phyloP scores from a whole-genome alignment of 441 rosid species.

The Dalechampia spathulata region DNA sequence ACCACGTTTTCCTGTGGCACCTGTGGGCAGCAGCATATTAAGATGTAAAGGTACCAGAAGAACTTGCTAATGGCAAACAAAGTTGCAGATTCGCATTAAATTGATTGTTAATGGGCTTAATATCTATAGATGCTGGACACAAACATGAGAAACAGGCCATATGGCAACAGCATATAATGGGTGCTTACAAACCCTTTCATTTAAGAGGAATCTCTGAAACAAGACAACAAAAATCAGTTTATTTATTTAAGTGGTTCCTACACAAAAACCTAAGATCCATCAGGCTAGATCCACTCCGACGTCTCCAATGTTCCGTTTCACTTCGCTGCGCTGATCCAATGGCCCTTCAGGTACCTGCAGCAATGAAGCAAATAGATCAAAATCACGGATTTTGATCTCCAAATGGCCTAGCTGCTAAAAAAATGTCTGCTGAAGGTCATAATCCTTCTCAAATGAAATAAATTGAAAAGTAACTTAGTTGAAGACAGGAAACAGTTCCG shows the following conservation, averaged over 20 bases:
- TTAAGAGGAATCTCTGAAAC: constrained; percentile 3
- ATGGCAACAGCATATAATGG: neutral
- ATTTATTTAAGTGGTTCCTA: constrained; percentile 17
- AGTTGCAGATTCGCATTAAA: neutral
- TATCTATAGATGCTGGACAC: constrained; percentile 7
- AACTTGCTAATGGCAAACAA: neutral
- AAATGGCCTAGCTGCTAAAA: neutral
- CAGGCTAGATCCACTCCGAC: constrained; percentile 10
- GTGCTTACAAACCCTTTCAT: constrained; percentile 1
- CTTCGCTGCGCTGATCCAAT: constrained; percentile 23
- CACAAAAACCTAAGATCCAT: constrained; percentile 13
- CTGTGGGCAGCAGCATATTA: neutral
- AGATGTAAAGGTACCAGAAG: no score
- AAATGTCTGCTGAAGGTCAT: neutral
- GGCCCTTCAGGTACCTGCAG: constrained; percentile 49
- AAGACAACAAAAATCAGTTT: neutral
- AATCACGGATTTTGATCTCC: neutral
- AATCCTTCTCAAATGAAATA: neutral
- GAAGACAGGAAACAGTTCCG: no score
- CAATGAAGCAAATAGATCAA: constrained; percentile 13
- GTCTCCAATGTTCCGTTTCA: constrained; percentile 19
- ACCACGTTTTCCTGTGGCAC: neutral
- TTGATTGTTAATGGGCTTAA: constrained; percentile 6
- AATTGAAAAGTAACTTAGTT: neutral
- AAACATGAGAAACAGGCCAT: constrained; percentile 4